Percentiles rank a stretch among this genome's conserved stretches.
Conservation (phyloP, 2,329 filamentous ascomycete species). For the Cordyceps fumosorosea region DNA sequence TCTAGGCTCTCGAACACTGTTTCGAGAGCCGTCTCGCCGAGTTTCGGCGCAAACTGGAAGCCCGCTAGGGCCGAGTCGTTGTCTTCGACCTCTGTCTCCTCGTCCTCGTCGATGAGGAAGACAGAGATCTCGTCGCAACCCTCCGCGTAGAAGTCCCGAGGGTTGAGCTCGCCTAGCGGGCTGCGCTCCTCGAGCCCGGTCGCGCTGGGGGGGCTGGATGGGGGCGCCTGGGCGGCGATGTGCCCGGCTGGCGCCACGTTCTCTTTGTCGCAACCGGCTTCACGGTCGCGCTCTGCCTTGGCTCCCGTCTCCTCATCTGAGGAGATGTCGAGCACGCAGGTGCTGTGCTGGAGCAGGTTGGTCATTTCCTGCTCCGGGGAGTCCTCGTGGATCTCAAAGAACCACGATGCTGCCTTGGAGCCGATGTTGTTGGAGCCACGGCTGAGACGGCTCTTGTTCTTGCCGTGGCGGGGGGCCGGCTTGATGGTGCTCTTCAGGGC, state of each 20-base stretch:
- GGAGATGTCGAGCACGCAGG: constrained; percentile 78
- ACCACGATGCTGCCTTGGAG: constrained; percentile 60
- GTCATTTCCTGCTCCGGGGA: constrained; percentile 84
- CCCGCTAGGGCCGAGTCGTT: constrained; percentile 13
- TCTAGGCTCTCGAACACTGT: constrained; percentile 26
- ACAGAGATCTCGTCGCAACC: constrained; percentile 58
- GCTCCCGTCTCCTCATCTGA: constrained; percentile 72
- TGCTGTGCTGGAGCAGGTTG: constrained; percentile 87
- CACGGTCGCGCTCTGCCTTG: constrained; percentile 43
- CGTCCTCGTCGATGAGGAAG: constrained; percentile 56
- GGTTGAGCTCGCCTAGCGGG: constrained; percentile 61
- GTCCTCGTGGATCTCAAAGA: constrained; percentile 93
- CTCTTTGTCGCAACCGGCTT: constrained; percentile 74
- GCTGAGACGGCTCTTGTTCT: constrained; percentile 15
- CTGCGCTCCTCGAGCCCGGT: constrained; percentile 57
- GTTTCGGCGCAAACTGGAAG: constrained; percentile 18
- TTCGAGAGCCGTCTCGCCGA: constrained; percentile 5
- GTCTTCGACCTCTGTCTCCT: constrained; percentile 35
- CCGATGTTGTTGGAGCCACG: constrained; percentile 35
- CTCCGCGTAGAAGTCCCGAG: constrained; percentile 59
- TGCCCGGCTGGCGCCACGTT: constrained; percentile 75
- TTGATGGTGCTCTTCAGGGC: constrained; percentile 72
- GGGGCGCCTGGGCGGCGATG: constrained; percentile 46
- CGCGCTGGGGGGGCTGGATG: constrained; percentile 42
- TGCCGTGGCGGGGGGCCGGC: constrained; percentile 37